Base-by-base conservation (phyloP, 148 eudicot species). In the Nepenthes mirabilis region DNA sequence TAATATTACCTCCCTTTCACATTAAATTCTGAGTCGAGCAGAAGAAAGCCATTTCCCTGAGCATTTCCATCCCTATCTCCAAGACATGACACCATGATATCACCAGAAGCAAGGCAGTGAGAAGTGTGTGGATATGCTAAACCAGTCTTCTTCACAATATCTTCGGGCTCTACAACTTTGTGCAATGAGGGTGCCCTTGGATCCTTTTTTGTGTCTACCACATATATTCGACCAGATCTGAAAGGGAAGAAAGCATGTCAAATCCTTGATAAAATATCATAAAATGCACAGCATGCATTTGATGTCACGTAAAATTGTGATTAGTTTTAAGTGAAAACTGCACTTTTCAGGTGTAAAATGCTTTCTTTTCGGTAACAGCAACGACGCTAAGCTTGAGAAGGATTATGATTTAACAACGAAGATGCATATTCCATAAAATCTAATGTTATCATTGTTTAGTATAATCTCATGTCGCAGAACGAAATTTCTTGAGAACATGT, bases 81-180 rank as follows among this genome's bases (percentile, higher is more conserved):
- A 43, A 94, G 89, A 68, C 99, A 94, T 7, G 99, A 94, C 58
- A 94, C 78, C 76, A 94, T 79, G 59, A 94, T 71, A 33, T 94
- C 99, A 55, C 97, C 95, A 55, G 97, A 80, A 63, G 97, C 99
- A 70, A 94, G 97, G 69, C 99, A 94, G 67, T 94, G 99, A 51
- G 99, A 73, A 33, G 97, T 94, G 71, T 94, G 99, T 1, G 99
- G 99, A 71, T 74, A 94, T n/a, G 97, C 99, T 63, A 94, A 70
- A 67, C 99, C 99, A 6, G 99, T 94, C 79, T 89, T 94, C 9
- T 57, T 55, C 36, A 69, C 52, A 55, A 94, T 81, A 33, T 94
- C 97, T 37, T 74, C 80, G 2, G 99, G 90, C 56, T 94, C 86
- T 59, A 94, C 99, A 33, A 74, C 75, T 75, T 89, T 94, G 76